Base-by-base conservation (phyloP, 2,329 filamentous ascomycete species). In the Fusarium xyrophilum region DNA sequence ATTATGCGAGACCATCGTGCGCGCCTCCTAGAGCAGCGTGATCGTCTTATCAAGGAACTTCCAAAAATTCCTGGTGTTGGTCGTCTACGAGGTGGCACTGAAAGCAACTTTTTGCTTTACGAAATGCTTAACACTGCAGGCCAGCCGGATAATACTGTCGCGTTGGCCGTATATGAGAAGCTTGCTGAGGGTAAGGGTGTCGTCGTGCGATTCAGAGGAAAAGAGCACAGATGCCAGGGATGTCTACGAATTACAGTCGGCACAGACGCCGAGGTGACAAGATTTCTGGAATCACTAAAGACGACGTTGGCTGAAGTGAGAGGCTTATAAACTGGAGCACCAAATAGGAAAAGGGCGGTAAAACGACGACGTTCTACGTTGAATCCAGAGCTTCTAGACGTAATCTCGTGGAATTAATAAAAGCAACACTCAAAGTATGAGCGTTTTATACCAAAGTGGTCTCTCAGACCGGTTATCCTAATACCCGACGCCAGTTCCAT, bases 191-290 rank as follows among this genome's bases (percentile, higher is more conserved):
- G 88, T 40, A 90, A 89, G 76, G 93, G 95, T 2, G 95, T 99
- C 0, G 94, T 99, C 10, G 95, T 98, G 7, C 85, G 96, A 56
- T 99, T 98, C 79, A 85, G 96, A 72, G 96, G 96, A 48, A 96
- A 94, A 81, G 96, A 99, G 82, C 84, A 91, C 69, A 95, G 94
- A 7, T 99, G 96, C 77, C 79, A 90, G 42, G 96, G 95, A 1
- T 97, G 95, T 75, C 80, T 99, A 77, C 87, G 96, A 57, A 93
- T 98, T 70, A 99, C 96, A 0, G 88, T 99, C 15, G 96, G 96
- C 19, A 98, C 95, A 1, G 92, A 96, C 78, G 81, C 87, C 3
- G 96, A 99, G 79, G 92, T 96, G 12, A 90, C 89, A 28, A 85
- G 89, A 62, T 93, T 98, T 75, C 77, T 99, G 72, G 81, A 82